These are phyloP conservation scores for Mycena rebaudengoi DNA, from an alignment of 768 basidiomycete species.

Conservation along the genomic window DNA sequence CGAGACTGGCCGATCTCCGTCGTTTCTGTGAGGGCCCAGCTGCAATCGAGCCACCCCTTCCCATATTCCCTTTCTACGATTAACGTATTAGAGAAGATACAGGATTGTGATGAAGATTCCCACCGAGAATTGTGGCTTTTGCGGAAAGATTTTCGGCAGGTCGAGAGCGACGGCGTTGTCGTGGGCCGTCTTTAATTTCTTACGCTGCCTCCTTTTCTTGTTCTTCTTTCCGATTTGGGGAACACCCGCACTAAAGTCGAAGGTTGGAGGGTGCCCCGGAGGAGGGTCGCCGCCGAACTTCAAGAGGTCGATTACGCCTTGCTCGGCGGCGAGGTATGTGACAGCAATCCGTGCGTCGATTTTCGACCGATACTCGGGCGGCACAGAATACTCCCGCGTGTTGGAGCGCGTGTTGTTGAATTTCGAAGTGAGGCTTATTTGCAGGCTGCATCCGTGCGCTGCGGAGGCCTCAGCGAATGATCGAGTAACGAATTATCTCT, in stretches of 20 bases:
- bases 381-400: constrained; percentile 53
- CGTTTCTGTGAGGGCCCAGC: too few relatives aligned
- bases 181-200: too few relatives aligned
- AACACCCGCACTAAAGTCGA: constrained; percentile 45
- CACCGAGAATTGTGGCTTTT: too few relatives aligned
- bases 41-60: too few relatives aligned
- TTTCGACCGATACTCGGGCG: constrained; percentile 61
- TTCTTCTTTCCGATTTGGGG: constrained; percentile 33
- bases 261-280: constrained; percentile 55
- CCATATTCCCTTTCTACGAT: neutral
- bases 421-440: constrained; percentile 52
- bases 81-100: too few relatives aligned
- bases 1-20: constrained; percentile 2
- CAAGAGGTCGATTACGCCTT: constrained; percentile 67
- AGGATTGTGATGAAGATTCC: too few relatives aligned
- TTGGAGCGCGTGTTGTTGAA: constrained; percentile 43
- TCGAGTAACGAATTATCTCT: constrained; percentile 1
- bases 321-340: constrained; percentile 57
- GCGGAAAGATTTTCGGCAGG: too few relatives aligned
- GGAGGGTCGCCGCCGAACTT: constrained; percentile 59
- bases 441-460: constrained; percentile 67
- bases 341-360: constrained; percentile 71
- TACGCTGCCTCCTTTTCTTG: constrained; percentile 50
- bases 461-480: neutral
- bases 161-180: too few relatives aligned